Evolutionary conservation across 768 basidiomycete species (phyloP), one percentile per base, ranked within the genome.

Genomic region (Lentinula sp.): DNA sequence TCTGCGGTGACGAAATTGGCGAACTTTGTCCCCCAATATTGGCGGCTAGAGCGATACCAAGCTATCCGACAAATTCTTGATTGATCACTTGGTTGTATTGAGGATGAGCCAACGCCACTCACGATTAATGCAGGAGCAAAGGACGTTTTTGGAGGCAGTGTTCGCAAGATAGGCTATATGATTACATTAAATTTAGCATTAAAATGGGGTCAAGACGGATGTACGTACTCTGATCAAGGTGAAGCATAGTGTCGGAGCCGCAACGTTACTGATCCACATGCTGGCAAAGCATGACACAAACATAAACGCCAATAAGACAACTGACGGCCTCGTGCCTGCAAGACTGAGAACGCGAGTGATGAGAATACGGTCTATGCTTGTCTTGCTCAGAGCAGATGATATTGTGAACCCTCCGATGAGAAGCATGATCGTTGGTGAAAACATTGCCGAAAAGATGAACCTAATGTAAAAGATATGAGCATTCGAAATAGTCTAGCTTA

Each of bases 251-350:
- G 96, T 97, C 9, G 96, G 95, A 16, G 97, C 97, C 3, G 97
- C 96, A 18, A 99, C 97, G 70, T 99, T 98, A 73, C 93, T 91
- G 68, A 99, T 98, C 97, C 95, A 98, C 96, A 98, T 99, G 73
- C 92, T 95, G 3, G 95, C 94, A 70, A 99, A 99, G 69, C 95
- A 98, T 2, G 95, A 90, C 16, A 99, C 95, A 48, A 79, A 85
- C 97, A 98, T 98, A 71, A 98, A 92, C 0, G 93, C 88, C 49
- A 99, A 82, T 7, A 99, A 77, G 3, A 99, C 95, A 0, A 83
- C 88, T 63, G 84, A 86, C 2, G 96, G 97, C 59, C 81, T 81
- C 10, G 93, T 88, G 4, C 97, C 96, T 6, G 97, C 97, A 55
- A 98, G 79, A 68, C 87, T 89, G 57, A 99, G 82, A 45, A 98